Percentiles rank a stretch among this genome's conserved stretches.
Conservation (phyloP, 2,329 filamentous ascomycete species). For the Phoma herbarum region DNA sequence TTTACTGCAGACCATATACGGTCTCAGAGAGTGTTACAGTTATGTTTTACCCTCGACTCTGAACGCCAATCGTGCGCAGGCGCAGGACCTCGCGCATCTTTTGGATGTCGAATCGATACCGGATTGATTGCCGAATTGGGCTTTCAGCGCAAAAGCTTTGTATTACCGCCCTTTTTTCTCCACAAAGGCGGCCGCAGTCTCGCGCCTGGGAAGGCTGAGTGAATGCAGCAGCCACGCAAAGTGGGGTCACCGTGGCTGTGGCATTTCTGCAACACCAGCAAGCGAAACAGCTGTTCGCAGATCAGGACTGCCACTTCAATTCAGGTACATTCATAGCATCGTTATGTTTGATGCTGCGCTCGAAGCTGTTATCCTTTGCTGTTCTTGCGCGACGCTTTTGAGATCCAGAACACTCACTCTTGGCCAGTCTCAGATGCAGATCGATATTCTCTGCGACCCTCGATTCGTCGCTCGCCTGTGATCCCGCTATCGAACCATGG, state of each 20-base stretch:
- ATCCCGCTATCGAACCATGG: no score
- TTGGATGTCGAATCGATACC: background rate
- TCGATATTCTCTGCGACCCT: no score
- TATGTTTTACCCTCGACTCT: background rate
- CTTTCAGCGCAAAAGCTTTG: background rate
- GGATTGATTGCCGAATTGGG: background rate
- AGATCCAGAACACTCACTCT: no score
- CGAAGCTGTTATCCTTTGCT: no score
- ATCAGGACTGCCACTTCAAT: background rate
- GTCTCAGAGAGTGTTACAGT: no score
- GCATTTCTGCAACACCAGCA: constrained; percentile 3
- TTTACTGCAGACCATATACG: no score
- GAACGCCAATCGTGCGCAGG: background rate
- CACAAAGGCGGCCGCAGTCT: constrained; percentile 13
- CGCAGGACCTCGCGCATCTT: background rate
- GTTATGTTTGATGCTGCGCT: background rate
- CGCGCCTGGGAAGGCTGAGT: constrained; percentile 5
- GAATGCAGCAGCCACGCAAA: constrained; percentile 9
- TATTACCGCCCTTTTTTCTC: constrained; percentile 22
- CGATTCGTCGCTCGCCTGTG: no score
- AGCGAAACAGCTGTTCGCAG: constrained; percentile 11
- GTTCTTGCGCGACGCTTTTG: no score
- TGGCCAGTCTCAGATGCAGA: no score
- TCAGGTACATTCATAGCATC: background rate
- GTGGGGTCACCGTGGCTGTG: constrained; percentile 14